phyloP scores from a whole-genome alignment of 169 alveolate species.

The Miamiensis avidus region DNA sequence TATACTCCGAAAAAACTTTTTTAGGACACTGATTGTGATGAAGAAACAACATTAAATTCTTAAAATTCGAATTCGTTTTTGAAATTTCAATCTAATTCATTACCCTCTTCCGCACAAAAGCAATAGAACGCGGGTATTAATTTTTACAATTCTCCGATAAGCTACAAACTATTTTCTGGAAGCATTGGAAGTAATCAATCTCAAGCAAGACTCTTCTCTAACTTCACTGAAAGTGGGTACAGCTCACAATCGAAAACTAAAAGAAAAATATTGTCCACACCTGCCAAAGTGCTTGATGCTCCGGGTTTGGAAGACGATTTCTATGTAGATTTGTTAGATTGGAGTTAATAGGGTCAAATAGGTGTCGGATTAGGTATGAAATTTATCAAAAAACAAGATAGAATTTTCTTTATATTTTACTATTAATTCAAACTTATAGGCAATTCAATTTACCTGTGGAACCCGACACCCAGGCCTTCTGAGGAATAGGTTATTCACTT shows the following conservation, averaged over 20 bases:
- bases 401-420: too few species aligned
- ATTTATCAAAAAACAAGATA: conserved; percentile 4
- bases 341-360: conserved; percentile 83
- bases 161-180: neutral
- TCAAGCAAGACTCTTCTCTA: neutral
- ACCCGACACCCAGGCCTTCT: conserved; percentile 87
- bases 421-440: neutral
- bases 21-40: neutral
- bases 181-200: too few species aligned
- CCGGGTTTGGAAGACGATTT: conserved; percentile 93
- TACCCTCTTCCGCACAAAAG: too few species aligned
- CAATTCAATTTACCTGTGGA: conserved; percentile 63
- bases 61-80: too few species aligned
- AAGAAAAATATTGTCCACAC: neutral
- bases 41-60: neutral
- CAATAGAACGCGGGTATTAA: neutral
- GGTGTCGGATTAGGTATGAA: conserved; percentile 91
- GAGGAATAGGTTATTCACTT: conserved; percentile 82
- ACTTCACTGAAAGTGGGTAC: neutral
- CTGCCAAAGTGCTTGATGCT: conserved; percentile 84
- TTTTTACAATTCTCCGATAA: neutral
- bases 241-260: neutral
- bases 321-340: conserved; percentile 88
- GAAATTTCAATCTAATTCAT: neutral
- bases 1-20: neutral